Evolutionary conservation across 345 rosid species (phyloP).

Genomic region (Raphanus sativus): DNA sequence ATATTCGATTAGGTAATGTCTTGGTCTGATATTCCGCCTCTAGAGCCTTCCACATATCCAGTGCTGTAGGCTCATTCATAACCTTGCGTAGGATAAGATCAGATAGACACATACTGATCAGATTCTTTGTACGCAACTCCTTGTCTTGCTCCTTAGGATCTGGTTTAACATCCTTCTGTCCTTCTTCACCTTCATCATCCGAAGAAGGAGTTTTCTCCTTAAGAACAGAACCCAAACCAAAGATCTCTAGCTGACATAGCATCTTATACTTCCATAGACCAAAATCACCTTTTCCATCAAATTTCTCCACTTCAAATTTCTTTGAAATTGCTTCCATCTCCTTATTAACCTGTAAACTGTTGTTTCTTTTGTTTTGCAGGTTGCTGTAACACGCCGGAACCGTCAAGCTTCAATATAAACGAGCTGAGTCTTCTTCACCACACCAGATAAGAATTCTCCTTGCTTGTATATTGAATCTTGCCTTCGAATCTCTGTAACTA

Average conservation of each 20-base stretch:
- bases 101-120: not conserved
- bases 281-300: not conserved
- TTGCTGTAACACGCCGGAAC: not conserved
- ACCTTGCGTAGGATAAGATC: not conserved
- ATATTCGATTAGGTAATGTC: not conserved
- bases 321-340: not conserved
- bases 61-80: not conserved
- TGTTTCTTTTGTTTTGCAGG: not conserved
- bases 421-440: not conserved
- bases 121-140: not conserved
- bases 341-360: not conserved
- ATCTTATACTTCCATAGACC: not conserved
- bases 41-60: not conserved
- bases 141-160: not conserved
- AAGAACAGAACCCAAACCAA: not conserved
- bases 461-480: not conserved
- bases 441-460: not conserved
- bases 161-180: not conserved
- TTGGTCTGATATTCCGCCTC: not conserved
- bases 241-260: not conserved
- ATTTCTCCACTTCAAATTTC: not conserved
- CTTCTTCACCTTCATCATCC: not conserved
- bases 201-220: not conserved
- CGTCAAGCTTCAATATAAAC: not conserved
- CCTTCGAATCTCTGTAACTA: not conserved